A percentile compares a stretch with the other conserved stretches of the same genome.
phyloP scores from a whole-genome alignment of 78 protist genomes.

The Monocercomonoides exilis region DNA sequence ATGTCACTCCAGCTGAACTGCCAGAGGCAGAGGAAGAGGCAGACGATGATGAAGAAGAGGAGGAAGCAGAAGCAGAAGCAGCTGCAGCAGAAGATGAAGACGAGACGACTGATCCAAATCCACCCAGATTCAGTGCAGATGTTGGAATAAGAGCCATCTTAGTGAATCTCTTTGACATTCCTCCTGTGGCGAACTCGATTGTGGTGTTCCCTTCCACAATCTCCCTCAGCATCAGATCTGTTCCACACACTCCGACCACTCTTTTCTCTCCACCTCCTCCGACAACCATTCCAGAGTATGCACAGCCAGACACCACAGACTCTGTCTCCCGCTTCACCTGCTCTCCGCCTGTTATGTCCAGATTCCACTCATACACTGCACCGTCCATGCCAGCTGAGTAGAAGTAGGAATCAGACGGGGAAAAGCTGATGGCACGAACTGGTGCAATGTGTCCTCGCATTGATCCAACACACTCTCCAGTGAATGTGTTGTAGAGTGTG shows the following conservation, averaged over 20 bases:
- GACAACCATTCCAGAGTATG: background rate
- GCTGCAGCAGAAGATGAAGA: too few species aligned
- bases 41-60: too few species aligned
- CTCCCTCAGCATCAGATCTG: background rate
- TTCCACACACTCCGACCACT: background rate
- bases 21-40: too few species aligned
- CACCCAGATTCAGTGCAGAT: too few species aligned
- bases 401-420: slow-evolving; percentile 33
- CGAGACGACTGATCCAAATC: too few species aligned
- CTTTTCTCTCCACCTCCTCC: too few species aligned
- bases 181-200: background rate
- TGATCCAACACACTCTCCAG: background rate
- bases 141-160: background rate
- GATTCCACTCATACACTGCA: slow-evolving; percentile 32
- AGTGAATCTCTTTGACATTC: background rate
- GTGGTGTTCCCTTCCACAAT: background rate
- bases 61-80: too few species aligned
- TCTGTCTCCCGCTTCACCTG: background rate
- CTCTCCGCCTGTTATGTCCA: background rate
- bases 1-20: too few species aligned
- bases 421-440: slow-evolving; percentile 13
- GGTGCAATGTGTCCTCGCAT: background rate
- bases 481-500: background rate
- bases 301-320: background rate
- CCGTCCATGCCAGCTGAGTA: slow-evolving; percentile 33